phyloP scores from a whole-genome alignment of 2,329 filamentous ascomycete species.

The Botrytis tulipae region DNA sequence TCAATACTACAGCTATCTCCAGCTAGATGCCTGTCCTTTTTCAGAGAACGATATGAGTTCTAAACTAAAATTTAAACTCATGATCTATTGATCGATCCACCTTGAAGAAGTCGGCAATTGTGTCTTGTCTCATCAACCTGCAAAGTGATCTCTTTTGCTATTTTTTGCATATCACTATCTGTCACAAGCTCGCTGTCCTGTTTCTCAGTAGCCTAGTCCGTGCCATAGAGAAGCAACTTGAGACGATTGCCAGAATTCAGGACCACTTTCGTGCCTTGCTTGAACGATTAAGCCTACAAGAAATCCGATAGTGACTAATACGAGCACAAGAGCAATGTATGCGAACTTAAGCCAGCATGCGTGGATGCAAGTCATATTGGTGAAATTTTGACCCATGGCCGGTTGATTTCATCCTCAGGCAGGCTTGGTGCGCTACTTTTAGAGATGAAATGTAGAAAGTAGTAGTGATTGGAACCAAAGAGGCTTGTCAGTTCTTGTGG shows the following conservation, averaged over 20 bases:
- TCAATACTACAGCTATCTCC: not conserved
- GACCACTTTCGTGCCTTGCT: not conserved
- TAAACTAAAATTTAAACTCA: too few species aligned
- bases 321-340: not conserved
- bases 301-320: not conserved
- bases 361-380: too few species aligned
- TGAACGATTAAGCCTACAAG: not conserved
- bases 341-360: not conserved
- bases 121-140: not conserved
- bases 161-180: not conserved
- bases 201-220: not conserved
- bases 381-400: not conserved
- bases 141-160: not conserved
- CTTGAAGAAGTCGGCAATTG: not conserved
- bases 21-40: not conserved
- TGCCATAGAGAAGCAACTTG: too few species aligned
- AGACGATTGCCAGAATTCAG: not conserved
- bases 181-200: not conserved
- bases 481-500: not conserved
- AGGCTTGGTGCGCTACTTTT: fast-evolving
- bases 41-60: not conserved
- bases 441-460: not conserved
- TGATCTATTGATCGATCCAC: too few species aligned
- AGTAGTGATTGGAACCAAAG: not conserved
- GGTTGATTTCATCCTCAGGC: not conserved